Evolutionary conservation across 352 stramenopile genomes (phyloP).

Genomic region (Globisporangium heterothallicum): DNA sequence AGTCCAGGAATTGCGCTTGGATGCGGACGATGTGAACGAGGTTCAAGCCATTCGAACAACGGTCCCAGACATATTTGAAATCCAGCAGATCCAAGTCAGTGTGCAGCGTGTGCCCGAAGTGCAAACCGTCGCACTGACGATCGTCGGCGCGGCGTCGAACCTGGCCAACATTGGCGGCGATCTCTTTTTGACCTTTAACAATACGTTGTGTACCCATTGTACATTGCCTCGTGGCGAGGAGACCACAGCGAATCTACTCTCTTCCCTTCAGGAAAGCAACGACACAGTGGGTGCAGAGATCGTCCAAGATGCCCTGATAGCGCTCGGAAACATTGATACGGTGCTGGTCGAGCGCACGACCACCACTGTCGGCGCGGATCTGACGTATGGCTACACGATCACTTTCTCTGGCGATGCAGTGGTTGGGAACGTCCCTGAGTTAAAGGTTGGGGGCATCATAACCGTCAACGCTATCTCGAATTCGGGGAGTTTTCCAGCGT

Average conservation of each 20-base stretch:
- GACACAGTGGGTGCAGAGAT: conserved; percentile 16
- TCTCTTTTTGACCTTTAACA: conserved; percentile 60
- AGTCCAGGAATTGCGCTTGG: conserved; percentile 80
- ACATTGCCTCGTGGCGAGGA: conserved; percentile 48
- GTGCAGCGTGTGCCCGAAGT: conserved; percentile 64
- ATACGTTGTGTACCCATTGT: conserved; percentile 62
- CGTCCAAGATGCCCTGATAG: conserved; percentile 26
- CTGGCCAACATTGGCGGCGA: conserved; percentile 37
- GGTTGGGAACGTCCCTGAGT: conserved; percentile 80
- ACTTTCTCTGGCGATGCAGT: conserved; percentile 79
- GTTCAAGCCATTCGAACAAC: conserved; percentile 87
- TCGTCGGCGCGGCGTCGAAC: conserved; percentile 55
- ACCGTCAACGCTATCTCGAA: conserved; percentile 22
- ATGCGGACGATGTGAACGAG: conserved; percentile 88
- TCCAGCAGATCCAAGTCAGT: conserved; percentile 84
- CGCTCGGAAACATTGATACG: conserved; percentile 52
- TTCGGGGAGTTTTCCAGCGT: conserved; percentile 24
- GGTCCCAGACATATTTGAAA: conserved; percentile 69
- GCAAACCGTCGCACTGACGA: conserved; percentile 76
- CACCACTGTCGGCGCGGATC: conserved; percentile 27
- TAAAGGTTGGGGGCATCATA: conserved; percentile 44
- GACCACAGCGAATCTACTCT: conserved; percentile 34
- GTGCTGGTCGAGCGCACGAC: conserved; percentile 31
- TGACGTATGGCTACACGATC: conserved; percentile 78
- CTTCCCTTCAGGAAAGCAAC: conserved; percentile 22